These are phyloP conservation scores for Cupressus sempervirens DNA, from an alignment of 75 land plant species.

Conservation along the genomic window DNA sequence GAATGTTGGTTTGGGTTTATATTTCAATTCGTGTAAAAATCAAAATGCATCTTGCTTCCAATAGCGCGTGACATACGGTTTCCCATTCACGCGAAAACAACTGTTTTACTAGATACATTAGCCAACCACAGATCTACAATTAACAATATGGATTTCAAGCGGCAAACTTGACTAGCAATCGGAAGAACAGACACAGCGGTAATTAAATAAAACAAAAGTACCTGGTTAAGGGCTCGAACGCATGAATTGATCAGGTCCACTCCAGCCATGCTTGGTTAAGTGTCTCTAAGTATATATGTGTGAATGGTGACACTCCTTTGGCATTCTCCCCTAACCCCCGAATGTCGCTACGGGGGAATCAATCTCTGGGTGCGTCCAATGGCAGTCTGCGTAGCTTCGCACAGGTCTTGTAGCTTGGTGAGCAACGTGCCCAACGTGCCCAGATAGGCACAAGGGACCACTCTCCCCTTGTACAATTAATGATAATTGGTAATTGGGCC, in stretches of 20 bases:
- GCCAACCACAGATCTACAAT: background rate
- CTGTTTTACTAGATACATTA: background rate
- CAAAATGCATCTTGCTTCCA: background rate
- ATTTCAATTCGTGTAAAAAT: background rate
- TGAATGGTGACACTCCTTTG: too few species aligned
- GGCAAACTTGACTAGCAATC: background rate
- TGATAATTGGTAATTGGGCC: too few species aligned
- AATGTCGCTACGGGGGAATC: too few species aligned
- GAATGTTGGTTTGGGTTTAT: background rate
- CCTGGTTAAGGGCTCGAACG: slow-evolving; percentile 3
- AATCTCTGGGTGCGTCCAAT: too few species aligned
- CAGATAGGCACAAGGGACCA: too few species aligned
- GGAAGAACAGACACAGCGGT: background rate
- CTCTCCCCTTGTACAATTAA: too few species aligned
- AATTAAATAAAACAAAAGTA: background rate
- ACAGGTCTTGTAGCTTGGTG: too few species aligned
- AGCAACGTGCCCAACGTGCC: too few species aligned
- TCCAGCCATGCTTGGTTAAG: background rate
- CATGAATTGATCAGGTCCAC: slow-evolving; percentile 9
- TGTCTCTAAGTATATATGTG: background rate
- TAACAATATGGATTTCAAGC: background rate
- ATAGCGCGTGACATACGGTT: background rate
- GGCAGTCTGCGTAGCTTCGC: too few species aligned
- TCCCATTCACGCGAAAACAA: background rate
- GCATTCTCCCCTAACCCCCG: too few species aligned